Evolutionary conservation across 805 yeast genomes (phyloP), one percentile per base, ranked within the genome.

Genomic region (Saturnispora quitensis): DNA sequence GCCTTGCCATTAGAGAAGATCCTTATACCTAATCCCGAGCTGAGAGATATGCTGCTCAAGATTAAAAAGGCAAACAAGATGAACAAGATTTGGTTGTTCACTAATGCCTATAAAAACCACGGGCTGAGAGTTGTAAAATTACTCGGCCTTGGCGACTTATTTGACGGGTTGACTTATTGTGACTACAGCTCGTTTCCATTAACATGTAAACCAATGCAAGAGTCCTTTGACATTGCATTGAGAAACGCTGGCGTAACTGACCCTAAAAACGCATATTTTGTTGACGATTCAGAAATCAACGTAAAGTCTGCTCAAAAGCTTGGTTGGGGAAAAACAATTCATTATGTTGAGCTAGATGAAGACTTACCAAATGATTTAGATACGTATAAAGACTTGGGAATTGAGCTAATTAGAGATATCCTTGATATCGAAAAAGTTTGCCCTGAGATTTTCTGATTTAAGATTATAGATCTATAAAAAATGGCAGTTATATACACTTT

Each of bases 141-240:
- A 46, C 71, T 91, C 47, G 97, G 97, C 2, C 66, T 91, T 28
- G 97, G 91, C n/a, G 97, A 90, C 64, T 64, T 89, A 50, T 90
- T 93, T 64, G 98, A 91, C 58, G 99, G 99, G 0, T 75, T 93
- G 58, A 89, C 97, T 1, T 91, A 72, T 68, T 93, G 99, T 69
- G 95, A 93, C 69, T 93, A 93, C 64, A 72, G 80, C 47, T 62
- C 72, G 48, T 81, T 79, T 51, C 83, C 85, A 5, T 73, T 91
- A 53, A 69, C 84, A 33, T 93, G 98, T 70, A 91, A 91, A 69
- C 99, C 99, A n/a, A 87, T 86, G 81, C 69, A 73, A 18, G 73
- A 69, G 50, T 81, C 83, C 60, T 91, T 82, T 62, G 74, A 77
- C 36, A 76, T 73, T 51, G 86, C 86, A n/a, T 73, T 88, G 68